A percentile compares a stretch with the other conserved stretches of the same genome.
These are phyloP conservation scores for Nemania diffusa DNA, from an alignment of 2,329 filamentous ascomycete genomes.

Conservation along the genomic window DNA sequence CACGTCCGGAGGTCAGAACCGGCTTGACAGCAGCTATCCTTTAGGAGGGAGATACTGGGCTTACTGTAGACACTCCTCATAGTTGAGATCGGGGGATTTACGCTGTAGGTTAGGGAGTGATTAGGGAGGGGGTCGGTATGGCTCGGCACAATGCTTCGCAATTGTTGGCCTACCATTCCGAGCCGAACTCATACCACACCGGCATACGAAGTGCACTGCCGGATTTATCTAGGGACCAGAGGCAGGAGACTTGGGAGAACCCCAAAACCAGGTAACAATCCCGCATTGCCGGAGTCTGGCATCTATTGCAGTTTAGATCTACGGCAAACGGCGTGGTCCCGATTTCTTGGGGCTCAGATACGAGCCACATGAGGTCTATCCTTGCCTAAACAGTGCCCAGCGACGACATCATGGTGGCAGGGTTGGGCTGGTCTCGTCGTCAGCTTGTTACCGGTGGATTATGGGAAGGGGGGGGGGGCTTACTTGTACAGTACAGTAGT, in stretches of 20 bases:
- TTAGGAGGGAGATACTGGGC: neutral
- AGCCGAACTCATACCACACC: neutral
- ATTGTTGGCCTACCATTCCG: neutral
- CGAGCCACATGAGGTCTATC: neutral
- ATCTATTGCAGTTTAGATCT: neutral
- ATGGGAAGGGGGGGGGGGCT: neutral
- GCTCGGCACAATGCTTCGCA: neutral
- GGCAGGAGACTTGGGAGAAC: neutral
- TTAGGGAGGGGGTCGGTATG: neutral
- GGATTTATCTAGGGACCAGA: neutral
- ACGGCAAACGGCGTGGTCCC: conserved; percentile 1
- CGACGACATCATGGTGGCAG: neutral
- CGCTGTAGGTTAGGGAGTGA: too few relatives aligned
- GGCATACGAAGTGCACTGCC: neutral
- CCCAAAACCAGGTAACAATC: neutral
- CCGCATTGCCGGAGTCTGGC: neutral
- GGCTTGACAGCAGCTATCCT: neutral
- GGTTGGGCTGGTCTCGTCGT: neutral
- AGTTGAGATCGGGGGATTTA: neutral
- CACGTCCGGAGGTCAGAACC: neutral
- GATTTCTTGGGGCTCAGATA: neutral
- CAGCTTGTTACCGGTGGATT: neutral
- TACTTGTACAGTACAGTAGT: too few relatives aligned
- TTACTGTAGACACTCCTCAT: neutral
- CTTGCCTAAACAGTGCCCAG: conserved; percentile 6